Conservation (phyloP, 352 stramenopile genomes). For the Phytophthora sp. region DNA sequence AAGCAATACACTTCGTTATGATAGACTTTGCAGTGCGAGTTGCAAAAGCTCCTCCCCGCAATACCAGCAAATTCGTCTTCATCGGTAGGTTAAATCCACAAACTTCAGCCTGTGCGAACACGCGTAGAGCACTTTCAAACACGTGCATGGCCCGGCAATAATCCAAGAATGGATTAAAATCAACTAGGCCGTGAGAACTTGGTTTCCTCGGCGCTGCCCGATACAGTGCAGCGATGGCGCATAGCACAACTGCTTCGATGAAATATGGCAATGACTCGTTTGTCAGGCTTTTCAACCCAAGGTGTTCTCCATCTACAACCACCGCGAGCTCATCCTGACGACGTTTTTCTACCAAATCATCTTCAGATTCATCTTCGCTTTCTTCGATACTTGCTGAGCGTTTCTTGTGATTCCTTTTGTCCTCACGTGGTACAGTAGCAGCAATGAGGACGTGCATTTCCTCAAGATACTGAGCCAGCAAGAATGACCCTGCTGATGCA, state of each 20-base stretch:
- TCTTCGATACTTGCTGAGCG: slow-evolving; percentile 11
- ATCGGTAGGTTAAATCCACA: slow-evolving; percentile 59
- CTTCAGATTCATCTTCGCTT: slow-evolving; percentile 34
- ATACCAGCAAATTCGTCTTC: slow-evolving; percentile 57
- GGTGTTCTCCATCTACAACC: slow-evolving; percentile 62
- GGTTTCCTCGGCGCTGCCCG: slow-evolving; percentile 39
- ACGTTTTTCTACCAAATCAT: slow-evolving; percentile 39
- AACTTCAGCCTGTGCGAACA: slow-evolving; percentile 59
- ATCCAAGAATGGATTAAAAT: slow-evolving; percentile 50
- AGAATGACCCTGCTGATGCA: slow-evolving; percentile 29
- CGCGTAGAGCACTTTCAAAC: slow-evolving; percentile 45
- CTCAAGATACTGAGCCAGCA: slow-evolving; percentile 54
- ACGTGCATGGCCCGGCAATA: slow-evolving; percentile 48
- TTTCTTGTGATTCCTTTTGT: slow-evolving; percentile 17
- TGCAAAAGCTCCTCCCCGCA: slow-evolving; percentile 47
- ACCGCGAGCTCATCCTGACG: slow-evolving; percentile 29
- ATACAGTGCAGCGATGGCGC: slow-evolving; percentile 55
- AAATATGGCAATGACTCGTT: slow-evolving; percentile 68
- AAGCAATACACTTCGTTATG: slow-evolving; percentile 53
- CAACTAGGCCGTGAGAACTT: slow-evolving; percentile 5
- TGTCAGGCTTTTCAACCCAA: slow-evolving; percentile 69
- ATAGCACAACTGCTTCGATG: slow-evolving; percentile 62
- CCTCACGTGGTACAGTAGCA: slow-evolving; percentile 22
- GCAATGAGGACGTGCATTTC: slow-evolving; percentile 56
- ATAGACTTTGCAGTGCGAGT: slow-evolving; percentile 40